These are phyloP conservation scores for Aspergillus ostianus DNA, from an alignment of 495 filamentous ascomycete genomes.

Conservation along the genomic window DNA sequence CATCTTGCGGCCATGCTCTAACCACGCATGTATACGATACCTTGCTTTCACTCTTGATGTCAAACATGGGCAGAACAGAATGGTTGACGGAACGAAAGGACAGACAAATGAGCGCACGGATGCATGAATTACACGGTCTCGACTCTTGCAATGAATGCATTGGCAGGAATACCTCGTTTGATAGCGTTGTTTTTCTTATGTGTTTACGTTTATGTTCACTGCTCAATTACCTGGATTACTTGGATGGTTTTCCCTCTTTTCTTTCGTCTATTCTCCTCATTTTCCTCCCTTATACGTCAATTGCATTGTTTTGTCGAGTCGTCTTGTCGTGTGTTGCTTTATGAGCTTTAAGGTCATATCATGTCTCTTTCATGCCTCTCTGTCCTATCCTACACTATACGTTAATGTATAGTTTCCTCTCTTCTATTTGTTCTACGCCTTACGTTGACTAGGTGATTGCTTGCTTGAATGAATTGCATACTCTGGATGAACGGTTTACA, in stretches of 20 bases:
- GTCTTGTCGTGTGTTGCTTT: neutral
- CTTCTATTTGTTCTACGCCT: too few relatives aligned
- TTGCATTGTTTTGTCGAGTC: neutral
- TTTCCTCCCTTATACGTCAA: neutral
- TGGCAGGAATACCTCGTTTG: neutral
- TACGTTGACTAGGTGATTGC: too few relatives aligned
- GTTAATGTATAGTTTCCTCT: too few relatives aligned
- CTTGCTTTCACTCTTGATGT: too few relatives aligned
- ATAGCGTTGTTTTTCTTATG: neutral
- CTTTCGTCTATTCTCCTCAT: slow-evolving; percentile 2
- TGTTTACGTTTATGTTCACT: too few relatives aligned
- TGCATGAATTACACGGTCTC: neutral
- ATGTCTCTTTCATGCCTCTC: neutral
- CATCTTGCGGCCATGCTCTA: too few relatives aligned
- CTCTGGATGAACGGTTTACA: too few relatives aligned
- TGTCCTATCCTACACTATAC: too few relatives aligned
- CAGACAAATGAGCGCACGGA: neutral
- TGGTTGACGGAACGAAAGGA: neutral
- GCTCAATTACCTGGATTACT: too few relatives aligned
- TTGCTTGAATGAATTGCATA: too few relatives aligned
- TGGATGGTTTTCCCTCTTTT: slow-evolving; percentile 1
- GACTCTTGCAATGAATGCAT: neutral
- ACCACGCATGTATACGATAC: too few relatives aligned
- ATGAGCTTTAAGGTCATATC: neutral
- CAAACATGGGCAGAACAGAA: neutral